Evolutionary conservation across 345 rosid species (phyloP).

Genomic region (Raphanus sativus): DNA sequence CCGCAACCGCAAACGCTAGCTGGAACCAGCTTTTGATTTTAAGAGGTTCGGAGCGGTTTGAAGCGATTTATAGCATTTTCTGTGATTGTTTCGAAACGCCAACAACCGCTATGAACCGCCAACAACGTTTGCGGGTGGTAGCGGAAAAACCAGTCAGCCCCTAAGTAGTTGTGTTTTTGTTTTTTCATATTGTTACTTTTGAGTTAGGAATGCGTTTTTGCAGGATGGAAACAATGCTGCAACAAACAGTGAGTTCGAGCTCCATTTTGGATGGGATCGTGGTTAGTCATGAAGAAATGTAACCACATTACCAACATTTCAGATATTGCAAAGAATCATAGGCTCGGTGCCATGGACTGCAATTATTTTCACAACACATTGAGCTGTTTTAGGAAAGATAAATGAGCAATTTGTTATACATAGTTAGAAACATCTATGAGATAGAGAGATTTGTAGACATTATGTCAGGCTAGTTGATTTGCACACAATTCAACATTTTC

Average conservation of each 20-base stretch:
- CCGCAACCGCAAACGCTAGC: no score
- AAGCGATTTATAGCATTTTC: no score
- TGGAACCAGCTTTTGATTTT: no score
- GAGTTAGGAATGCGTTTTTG: conserved; percentile 12
- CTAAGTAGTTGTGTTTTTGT: no score
- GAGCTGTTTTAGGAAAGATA: conserved; percentile 61
- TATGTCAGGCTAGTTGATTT: conserved; percentile 66
- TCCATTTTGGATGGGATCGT: conserved; percentile 69
- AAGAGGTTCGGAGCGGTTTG: no score
- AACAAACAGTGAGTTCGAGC: conserved; percentile 22
- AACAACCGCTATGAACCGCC: no score
- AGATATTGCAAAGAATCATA: conserved; percentile 69
- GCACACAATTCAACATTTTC: conserved; percentile 82
- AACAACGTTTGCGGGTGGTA: no score
- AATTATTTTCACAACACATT: conserved; percentile 48
- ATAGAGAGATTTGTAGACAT: conserved; percentile 65
- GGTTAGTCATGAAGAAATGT: conserved; percentile 67
- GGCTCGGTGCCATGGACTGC: conserved; percentile 88
- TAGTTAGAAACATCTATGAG: conserved; percentile 62
- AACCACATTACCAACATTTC: conserved; percentile 70
- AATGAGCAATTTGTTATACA: conserved; percentile 57
- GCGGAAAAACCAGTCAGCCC: no score
- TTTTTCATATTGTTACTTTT: no score
- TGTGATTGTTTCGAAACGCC: no score
- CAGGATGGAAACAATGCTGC: conserved; percentile 38